Conservation (phyloP, 2,329 filamentous ascomycete genomes). For the Penicillium janthinellum region DNA sequence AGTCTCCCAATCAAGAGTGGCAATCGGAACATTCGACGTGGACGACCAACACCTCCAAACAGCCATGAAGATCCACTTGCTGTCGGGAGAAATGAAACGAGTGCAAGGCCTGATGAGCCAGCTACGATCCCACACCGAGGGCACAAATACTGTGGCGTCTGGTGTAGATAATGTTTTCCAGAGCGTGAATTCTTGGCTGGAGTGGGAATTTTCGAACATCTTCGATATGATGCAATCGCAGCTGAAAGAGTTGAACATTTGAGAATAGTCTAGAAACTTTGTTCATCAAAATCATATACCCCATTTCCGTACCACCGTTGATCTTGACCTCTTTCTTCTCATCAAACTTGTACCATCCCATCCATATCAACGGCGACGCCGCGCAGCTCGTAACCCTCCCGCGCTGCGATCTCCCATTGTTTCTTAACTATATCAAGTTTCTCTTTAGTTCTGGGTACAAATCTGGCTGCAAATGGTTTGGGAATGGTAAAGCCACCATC, state of each 20-base stretch:
- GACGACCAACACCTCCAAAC: background rate
- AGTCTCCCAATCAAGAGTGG: background rate
- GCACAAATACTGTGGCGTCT: too few relatives aligned
- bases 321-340: too few relatives aligned
- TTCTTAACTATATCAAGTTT: background rate
- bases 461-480: background rate
- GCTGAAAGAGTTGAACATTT: too few relatives aligned
- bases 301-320: too few relatives aligned
- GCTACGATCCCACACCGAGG: background rate
- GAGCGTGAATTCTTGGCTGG: too few relatives aligned
- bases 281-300: too few relatives aligned
- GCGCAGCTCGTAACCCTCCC: background rate
- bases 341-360: background rate
- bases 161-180: too few relatives aligned
- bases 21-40: background rate
- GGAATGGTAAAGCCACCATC: constrained; percentile 4
- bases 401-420: constrained; percentile 1
- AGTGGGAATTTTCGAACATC: too few relatives aligned
- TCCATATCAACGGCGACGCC: background rate
- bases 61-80: background rate
- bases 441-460: background rate
- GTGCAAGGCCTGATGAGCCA: background rate
- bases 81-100: background rate
- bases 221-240: too few relatives aligned
- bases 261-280: too few relatives aligned